Conservation (phyloP, 2,329 filamentous ascomycete genomes). For the Epichloe bromicola region DNA sequence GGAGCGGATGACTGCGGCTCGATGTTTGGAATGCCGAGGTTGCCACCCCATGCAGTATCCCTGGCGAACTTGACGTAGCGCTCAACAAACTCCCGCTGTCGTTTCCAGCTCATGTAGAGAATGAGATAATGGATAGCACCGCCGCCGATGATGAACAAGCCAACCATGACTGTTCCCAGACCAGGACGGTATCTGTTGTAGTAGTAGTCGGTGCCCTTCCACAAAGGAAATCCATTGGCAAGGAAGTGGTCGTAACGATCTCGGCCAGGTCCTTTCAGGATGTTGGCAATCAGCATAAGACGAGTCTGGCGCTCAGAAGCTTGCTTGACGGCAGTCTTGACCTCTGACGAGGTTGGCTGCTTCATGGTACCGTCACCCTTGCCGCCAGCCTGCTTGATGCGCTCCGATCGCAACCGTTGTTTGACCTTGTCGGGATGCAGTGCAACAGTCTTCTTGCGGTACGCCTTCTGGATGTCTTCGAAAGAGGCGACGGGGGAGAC, state of each 20-base stretch:
- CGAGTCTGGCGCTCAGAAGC: slow-evolving; percentile 75
- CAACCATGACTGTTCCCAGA: slow-evolving; percentile 68
- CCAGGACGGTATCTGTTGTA: slow-evolving; percentile 89
- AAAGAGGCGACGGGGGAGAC: slow-evolving; percentile 58
- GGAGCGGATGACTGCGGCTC: slow-evolving; percentile 35
- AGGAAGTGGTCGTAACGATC: slow-evolving; percentile 94
- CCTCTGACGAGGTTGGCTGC: slow-evolving; percentile 58
- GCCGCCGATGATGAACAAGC: slow-evolving; percentile 70
- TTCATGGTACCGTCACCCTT: slow-evolving; percentile 49
- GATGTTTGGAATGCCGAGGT: slow-evolving; percentile 56
- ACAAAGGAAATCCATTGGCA: slow-evolving; percentile 81
- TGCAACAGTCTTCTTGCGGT: slow-evolving; percentile 71
- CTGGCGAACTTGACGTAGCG: slow-evolving; percentile 85
- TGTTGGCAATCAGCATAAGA: slow-evolving; percentile 70
- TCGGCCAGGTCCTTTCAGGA: slow-evolving; percentile 68
- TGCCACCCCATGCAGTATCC: slow-evolving; percentile 81
- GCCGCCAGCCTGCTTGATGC: slow-evolving; percentile 37
- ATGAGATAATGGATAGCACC: slow-evolving; percentile 80
- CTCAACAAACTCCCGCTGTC: slow-evolving; percentile 82
- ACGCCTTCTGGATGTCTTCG: slow-evolving; percentile 87
- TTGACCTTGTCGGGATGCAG: slow-evolving; percentile 95
- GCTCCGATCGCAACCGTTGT: slow-evolving; percentile 64
- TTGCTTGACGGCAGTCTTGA: slow-evolving; percentile 65
- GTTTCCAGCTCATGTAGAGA: slow-evolving; percentile 75
- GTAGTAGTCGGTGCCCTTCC: slow-evolving; percentile 98